These are phyloP conservation scores for Trebouxia gelatinosa DNA, from an alignment of 163 green algal species.

Conservation along the genomic window DNA sequence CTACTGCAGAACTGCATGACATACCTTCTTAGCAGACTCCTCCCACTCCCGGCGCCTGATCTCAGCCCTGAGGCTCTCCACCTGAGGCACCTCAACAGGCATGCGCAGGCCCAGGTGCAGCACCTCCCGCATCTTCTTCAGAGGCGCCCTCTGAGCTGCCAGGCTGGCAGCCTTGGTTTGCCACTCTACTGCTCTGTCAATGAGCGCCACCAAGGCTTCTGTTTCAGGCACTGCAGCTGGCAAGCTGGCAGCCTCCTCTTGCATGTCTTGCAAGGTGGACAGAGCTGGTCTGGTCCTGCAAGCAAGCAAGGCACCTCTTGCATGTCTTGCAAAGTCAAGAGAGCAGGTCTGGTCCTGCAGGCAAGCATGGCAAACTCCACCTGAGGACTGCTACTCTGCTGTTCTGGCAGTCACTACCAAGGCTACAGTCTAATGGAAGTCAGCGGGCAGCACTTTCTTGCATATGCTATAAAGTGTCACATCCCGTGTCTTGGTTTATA, in stretches of 20 bases:
- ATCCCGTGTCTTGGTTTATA: too few relatives aligned
- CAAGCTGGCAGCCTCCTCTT: conserved; percentile 38
- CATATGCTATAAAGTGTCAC: not conserved
- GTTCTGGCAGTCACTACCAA: not conserved
- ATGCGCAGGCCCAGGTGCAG: conserved; percentile 43
- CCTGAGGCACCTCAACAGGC: conserved; percentile 44
- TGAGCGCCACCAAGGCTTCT: conserved; percentile 12
- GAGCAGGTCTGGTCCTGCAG: not conserved
- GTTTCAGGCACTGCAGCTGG: conserved; percentile 44
- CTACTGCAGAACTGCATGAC: too few relatives aligned
- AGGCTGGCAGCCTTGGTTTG: conserved; percentile 1
- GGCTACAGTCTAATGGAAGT: not conserved
- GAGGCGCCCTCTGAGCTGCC: not conserved
- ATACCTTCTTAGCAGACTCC: conserved; percentile 40
- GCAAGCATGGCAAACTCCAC: too few relatives aligned
- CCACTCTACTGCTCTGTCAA: conserved; percentile 34
- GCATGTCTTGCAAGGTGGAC: conserved; percentile 35
- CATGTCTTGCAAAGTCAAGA: conserved; percentile 37
- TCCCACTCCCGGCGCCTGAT: conserved; percentile 52
- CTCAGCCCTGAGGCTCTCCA: conserved; percentile 40
- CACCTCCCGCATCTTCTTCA: conserved; percentile 37
- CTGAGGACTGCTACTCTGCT: not conserved
- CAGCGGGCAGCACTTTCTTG: not conserved
- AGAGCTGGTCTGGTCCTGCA: conserved; percentile 13
- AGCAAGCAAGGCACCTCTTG: conserved; percentile 31